Conservation (phyloP, 148 eudicot genomes). For the Vaccinium darrowii region DNA sequence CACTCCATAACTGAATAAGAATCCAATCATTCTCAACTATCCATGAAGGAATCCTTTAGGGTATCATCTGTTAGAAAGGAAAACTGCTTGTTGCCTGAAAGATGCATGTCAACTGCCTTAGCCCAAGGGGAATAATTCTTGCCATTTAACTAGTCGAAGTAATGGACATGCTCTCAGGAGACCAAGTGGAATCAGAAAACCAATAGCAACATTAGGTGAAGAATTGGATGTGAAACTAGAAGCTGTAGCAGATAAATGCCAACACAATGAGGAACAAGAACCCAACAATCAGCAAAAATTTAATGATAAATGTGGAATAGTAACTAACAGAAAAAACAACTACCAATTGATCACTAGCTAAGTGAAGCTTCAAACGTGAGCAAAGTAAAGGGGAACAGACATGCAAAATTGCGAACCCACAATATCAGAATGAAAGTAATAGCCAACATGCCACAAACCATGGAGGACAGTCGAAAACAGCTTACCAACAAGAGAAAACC, state of each 20-base stretch:
- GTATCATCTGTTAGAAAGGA: neutral
- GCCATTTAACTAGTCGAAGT: neutral
- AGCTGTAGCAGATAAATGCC: neutral
- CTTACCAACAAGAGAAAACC: neutral
- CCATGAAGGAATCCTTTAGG: neutral
- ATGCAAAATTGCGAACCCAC: neutral
- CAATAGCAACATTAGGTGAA: neutral
- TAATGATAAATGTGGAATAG: no score
- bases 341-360: neutral
- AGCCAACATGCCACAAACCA: neutral
- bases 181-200: neutral
- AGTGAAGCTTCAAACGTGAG: neutral
- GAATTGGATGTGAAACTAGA: neutral
- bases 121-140: neutral
- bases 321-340: neutral
- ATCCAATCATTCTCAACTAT: neutral
- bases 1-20: neutral
- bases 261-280: neutral
- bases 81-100: neutral
- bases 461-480: neutral
- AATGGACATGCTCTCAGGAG: neutral
- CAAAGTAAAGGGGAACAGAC: neutral
- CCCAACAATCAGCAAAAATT: neutral
- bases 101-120: neutral
- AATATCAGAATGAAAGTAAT: neutral